Evolutionary conservation across 1,139 yeast species (phyloP), one percentile per base, ranked within the genome.

Genomic region (Magnusiomyces tetraspermus): DNA sequence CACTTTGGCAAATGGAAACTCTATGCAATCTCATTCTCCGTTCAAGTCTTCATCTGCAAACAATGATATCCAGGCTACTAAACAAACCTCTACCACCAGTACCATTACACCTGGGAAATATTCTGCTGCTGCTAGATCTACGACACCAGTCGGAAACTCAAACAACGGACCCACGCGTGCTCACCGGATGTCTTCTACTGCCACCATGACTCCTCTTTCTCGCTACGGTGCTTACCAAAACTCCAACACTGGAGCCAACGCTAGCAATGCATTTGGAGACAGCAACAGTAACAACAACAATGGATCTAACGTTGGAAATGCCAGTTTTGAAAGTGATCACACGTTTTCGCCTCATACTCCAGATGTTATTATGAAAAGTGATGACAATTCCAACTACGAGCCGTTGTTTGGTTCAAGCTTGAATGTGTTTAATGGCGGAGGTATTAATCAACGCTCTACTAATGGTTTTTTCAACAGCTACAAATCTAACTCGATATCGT

Each of bases 291-390:
- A 28, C 33, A 28, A 6, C 33, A 11, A 11, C 33, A 28, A 28
- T 11, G 33, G 33, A 28, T 28, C 33, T 8, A 28, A 28, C 11
- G 33, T 11, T 28, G 33, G 33, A 28, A 28, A 28, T 11, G 11
- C 33, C 33, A 28, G 33, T 28, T 28, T 28, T 11, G 33, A 11
- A 28, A 28, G 33, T 11, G 33, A 28, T 11, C 6, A 28, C 11
- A 28, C 33, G 17, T 58, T 58, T 21, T 58, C 62, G 1, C 64
- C 65, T 15, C 55, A 57, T 19, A 61, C 64, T 1, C 63, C 64
- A 2, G 63, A 60, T 31, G 46, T 58, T 37, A 30, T 52, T 40
- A 52, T 57, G 57, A 53, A 55, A 19, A 36, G 28, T 19, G 57
- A 55, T 26, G 33, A 28, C 11, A 11, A 11, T 6, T 6, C 33